Evolutionary conservation across 2,329 filamentous ascomycete genomes (phyloP).

Genomic region (Colletotrichum tabaci): DNA sequence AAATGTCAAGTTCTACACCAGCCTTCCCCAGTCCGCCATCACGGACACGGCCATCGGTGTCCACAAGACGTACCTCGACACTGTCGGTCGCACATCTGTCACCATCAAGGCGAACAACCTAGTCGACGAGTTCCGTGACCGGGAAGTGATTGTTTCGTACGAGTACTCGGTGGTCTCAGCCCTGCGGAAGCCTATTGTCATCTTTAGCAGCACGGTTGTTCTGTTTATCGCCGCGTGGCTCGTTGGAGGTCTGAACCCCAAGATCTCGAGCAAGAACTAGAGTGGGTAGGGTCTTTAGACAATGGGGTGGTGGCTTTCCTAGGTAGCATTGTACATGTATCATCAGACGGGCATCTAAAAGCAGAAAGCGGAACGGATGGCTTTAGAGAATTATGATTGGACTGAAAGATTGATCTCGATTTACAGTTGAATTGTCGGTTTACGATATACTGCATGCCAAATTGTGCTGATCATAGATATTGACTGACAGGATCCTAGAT

Average conservation of each 20-base stretch:
- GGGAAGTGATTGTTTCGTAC: conserved; percentile 88
- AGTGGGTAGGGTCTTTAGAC: conserved; percentile 22
- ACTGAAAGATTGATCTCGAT: conserved; percentile 21
- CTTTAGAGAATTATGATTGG: conserved; percentile 43
- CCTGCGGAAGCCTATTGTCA: conserved; percentile 88
- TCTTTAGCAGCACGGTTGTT: conserved; percentile 81
- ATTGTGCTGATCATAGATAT: neutral
- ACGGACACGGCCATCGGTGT: conserved; percentile 71
- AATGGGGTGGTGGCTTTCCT: conserved; percentile 33
- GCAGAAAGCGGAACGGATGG: conserved; percentile 35
- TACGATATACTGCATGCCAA: neutral
- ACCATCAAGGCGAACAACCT: conserved; percentile 87
- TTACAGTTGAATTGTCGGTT: neutral
- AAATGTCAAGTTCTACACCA: conserved; percentile 83
- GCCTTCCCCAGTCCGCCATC: conserved; percentile 76
- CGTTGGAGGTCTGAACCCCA: conserved; percentile 84
- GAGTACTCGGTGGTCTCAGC: conserved; percentile 82
- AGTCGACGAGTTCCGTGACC: conserved; percentile 90
- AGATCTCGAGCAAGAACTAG: conserved; percentile 71
- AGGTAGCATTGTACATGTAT: conserved; percentile 44
- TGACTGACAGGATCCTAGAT: conserved; percentile 1
- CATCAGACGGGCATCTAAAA: conserved; percentile 43
- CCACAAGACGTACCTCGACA: conserved; percentile 96
- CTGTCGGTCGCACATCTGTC: conserved; percentile 86
- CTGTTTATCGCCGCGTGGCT: conserved; percentile 83